A percentile compares a stretch with the other conserved stretches of the same genome.
phyloP scores from a whole-genome alignment of 495 filamentous ascomycete species.

The Chaetomium fimeti region DNA sequence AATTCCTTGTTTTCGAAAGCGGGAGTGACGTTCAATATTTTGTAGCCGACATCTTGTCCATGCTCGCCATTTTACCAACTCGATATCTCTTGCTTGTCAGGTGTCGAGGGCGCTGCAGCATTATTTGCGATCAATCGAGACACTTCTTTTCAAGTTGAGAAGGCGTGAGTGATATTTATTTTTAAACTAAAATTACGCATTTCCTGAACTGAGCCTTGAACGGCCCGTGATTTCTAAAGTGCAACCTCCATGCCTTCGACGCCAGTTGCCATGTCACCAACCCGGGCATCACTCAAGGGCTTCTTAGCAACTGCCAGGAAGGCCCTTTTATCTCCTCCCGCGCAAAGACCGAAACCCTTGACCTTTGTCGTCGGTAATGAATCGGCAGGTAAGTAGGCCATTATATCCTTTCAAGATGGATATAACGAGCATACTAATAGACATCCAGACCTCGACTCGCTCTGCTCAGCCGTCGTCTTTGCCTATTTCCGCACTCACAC shows the following conservation, averaged over 20 bases:
- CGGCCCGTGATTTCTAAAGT: no score
- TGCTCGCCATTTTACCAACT: no score
- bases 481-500: slow-evolving; percentile 70
- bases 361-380: slow-evolving; percentile 72
- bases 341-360: slow-evolving; percentile 43
- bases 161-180: no score
- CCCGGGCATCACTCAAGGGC: slow-evolving; percentile 32
- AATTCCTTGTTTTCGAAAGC: not conserved
- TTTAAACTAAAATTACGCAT: not conserved
- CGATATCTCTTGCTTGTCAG: no score
- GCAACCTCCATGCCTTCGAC: not conserved
- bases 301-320: slow-evolving; percentile 45
- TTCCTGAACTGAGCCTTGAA: not conserved
- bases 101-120: no score
- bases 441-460: slow-evolving; percentile 78
- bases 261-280: slow-evolving; percentile 15
- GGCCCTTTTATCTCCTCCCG: slow-evolving; percentile 39
- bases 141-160: no score
- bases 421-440: slow-evolving; percentile 17
- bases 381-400: slow-evolving; percentile 57
- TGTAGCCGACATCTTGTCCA: no score
- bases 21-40: no score
- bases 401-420: not conserved
- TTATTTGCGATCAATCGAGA: no score
- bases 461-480: slow-evolving; percentile 79